Conservation (phyloP, 2,329 filamentous ascomycete genomes). For the Ploettnerulaceae sp. region DNA sequence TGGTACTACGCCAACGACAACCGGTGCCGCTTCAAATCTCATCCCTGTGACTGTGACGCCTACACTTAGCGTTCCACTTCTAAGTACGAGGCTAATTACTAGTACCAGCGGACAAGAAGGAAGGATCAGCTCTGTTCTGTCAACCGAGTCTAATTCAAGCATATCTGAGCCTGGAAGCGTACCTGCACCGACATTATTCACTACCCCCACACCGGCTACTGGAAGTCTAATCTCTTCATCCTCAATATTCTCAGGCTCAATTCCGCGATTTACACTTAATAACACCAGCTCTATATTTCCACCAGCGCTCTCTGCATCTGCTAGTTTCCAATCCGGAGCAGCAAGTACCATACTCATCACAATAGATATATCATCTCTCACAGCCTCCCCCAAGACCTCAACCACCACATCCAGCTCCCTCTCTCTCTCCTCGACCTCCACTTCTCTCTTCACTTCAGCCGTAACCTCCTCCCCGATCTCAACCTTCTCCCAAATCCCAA, state of each 20-base stretch:
- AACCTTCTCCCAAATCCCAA: slow-evolving; percentile 17
- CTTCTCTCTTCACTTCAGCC: not conserved
- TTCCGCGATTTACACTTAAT: slow-evolving; percentile 25
- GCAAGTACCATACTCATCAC: slow-evolving; percentile 11
- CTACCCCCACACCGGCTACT: not conserved
- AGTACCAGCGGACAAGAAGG: not conserved
- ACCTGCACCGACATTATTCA: not conserved
- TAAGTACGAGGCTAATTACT: not conserved
- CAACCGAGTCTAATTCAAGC: not conserved
- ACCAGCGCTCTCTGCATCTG: slow-evolving; percentile 9
- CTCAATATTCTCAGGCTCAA: slow-evolving; percentile 3
- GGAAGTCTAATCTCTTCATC: not conserved
- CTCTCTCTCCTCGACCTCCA: not conserved
- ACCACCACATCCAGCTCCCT: not conserved
- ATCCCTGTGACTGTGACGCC: slow-evolving; percentile 1
- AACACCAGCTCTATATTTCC: slow-evolving; percentile 21
- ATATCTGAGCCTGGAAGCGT: not conserved
- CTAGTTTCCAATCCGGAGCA: slow-evolving; percentile 7
- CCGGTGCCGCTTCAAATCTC: slow-evolving; percentile 2
- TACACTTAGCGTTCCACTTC: not conserved
- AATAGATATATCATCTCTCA: slow-evolving; percentile 10
- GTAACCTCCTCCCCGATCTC: slow-evolving; percentile 6
- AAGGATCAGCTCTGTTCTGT: not conserved
- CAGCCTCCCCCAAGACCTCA: not conserved
- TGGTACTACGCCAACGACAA: not conserved